A percentile compares a stretch with the other conserved stretches of the same genome.
These are phyloP conservation scores for Citrullus colocynthis DNA, from an alignment of 306 rosid genomes.

Conservation along the genomic window DNA sequence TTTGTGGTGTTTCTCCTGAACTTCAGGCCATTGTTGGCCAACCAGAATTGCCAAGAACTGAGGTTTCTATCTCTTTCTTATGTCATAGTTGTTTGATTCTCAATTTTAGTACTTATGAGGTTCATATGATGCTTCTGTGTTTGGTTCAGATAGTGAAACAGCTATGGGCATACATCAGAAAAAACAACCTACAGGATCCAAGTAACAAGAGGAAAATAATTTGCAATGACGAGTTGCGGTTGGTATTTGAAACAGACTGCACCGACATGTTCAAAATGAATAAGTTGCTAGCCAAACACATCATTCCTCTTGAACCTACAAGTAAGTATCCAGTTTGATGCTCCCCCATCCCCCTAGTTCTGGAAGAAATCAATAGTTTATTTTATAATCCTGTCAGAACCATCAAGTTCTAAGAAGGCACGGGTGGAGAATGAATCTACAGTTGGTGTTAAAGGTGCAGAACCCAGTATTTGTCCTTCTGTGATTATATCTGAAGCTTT, in stretches of 20 bases:
- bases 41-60: slow-evolving; percentile 64
- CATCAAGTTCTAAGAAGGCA: slow-evolving; percentile 45
- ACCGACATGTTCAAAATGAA: slow-evolving; percentile 66
- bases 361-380: slow-evolving; percentile 14
- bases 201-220: slow-evolving; percentile 50
- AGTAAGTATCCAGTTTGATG: slow-evolving; percentile 29
- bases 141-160: slow-evolving; percentile 49
- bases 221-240: slow-evolving; percentile 46
- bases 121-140: slow-evolving; percentile 5
- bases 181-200: slow-evolving; percentile 47
- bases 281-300: slow-evolving; percentile 51
- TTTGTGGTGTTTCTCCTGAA: slow-evolving; percentile 74
- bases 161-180: slow-evolving; percentile 51
- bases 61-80: slow-evolving; percentile 29
- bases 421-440: slow-evolving; percentile 31
- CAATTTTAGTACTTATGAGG: not conserved
- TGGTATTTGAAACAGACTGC: slow-evolving; percentile 55
- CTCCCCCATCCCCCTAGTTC: not conserved
- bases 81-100: not conserved
- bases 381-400: slow-evolving; percentile 44
- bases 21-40: slow-evolving; percentile 89
- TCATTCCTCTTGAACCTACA: slow-evolving; percentile 45
- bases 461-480: slow-evolving; percentile 40
- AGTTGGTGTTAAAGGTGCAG: slow-evolving; percentile 30
- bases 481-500: slow-evolving; percentile 65